Base-by-base conservation (phyloP, 2,329 filamentous ascomycete species). In the Phaeosphaeriaceae sp. region DNA sequence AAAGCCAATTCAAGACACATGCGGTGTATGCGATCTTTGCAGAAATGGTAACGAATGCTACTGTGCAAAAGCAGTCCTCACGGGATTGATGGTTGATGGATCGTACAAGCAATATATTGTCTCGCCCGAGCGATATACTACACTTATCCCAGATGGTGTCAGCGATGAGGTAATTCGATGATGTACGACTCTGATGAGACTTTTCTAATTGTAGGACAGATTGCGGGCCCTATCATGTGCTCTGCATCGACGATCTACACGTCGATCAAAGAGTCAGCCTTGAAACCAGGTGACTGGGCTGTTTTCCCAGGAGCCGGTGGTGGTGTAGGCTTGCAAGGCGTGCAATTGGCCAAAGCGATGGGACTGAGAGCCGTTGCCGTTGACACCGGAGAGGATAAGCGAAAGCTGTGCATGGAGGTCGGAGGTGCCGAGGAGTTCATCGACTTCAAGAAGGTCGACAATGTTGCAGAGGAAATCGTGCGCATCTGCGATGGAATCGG, bases 141-240 rank as follows among this genome's bases (percentile, higher is more conserved):
- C 80, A 0, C 77, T 80, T 20, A 86, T 88, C 55, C 86, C 85
- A 0, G 83, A 87, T 33, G 84, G 81, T 0, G 81, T 88, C 0
- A 72, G 76, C 0, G 85, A 86, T 58, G 81, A 83, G 59, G 33
- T 51, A 51, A 20, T n/a, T 49, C 15, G 20, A 20, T 11, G 21
- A 11, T 3, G 42, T 11, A 22, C 19, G 20, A 3, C 3, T 45
- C n/a, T 22, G 42, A 10, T 9, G 15, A 45, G 7, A 20, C 13
- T 21, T 13, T 20, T 21, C 42, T 48, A 10, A n/a, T 19, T 36
- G 4, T 7, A 20, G 15, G 20, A 17, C 22, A 51, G 31, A 72
- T 85, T n/a, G 86, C 86, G 5, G 86, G 82, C 0, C 86, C 86
- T 0, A 82, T 88, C 57, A 87, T 88, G 84, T 88, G 86, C 74